Evolutionary conservation across 1,139 yeast genomes (phyloP).

Genomic region (Yamadazyma blattariae): DNA sequence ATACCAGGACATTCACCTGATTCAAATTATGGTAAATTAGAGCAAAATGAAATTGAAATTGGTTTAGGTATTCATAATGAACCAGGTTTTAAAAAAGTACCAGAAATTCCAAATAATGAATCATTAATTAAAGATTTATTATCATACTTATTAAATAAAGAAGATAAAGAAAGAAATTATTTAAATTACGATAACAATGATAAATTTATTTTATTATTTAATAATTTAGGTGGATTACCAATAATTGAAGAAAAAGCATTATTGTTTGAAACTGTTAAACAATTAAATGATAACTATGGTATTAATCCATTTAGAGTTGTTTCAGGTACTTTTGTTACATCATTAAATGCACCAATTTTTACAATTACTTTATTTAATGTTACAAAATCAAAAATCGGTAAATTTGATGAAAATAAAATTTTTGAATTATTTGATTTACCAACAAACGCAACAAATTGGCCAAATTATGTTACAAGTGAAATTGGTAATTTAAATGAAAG

Average conservation of each 20-base stretch:
- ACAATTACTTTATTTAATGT: constrained; percentile 48
- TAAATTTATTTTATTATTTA: constrained; percentile 41
- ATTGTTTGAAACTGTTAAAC: constrained; percentile 20
- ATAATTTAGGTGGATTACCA: constrained; percentile 53
- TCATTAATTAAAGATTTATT: constrained; percentile 37
- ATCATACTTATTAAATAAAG: constrained; percentile 32
- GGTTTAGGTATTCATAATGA: constrained; percentile 57
- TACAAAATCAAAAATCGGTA: constrained; percentile 26
- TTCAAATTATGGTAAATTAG: constrained; percentile 28
- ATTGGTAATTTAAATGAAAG: constrained; percentile 22
- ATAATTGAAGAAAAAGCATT: constrained; percentile 38
- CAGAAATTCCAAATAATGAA: constrained; percentile 41
- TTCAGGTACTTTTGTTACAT: constrained; percentile 48
- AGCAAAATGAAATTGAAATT: constrained; percentile 38
- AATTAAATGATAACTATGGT: constrained; percentile 31
- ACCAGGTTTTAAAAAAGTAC: constrained; percentile 43
- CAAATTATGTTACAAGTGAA: constrained; percentile 25
- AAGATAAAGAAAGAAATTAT: constrained; percentile 39
- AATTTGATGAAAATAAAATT: constrained; percentile 29
- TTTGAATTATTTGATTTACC: constrained; percentile 36
- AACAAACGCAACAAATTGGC: constrained; percentile 42
- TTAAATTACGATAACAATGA: constrained; percentile 35
- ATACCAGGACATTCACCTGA: constrained; percentile 44
- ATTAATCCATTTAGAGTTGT: constrained; percentile 41
- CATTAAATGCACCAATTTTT: constrained; percentile 52